Base-by-base conservation (phyloP, 2,329 filamentous ascomycete genomes). In the Fusarium aywerte region DNA sequence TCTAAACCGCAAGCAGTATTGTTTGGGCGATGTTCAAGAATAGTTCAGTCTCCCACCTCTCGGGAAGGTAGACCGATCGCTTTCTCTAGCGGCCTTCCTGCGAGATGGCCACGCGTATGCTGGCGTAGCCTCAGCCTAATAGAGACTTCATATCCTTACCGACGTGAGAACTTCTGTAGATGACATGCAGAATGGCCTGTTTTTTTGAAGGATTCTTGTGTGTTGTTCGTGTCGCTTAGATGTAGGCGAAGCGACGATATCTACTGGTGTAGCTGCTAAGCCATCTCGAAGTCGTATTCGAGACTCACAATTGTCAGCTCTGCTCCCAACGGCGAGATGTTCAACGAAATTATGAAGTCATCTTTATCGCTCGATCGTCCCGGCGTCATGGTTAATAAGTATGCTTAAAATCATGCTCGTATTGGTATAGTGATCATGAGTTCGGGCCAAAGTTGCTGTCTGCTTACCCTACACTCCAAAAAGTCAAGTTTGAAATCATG, bases 51-150 rank as follows among this genome's bases (percentile, higher is more conserved):
- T 44, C 32, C 20, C n/a, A 42, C 15, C 27, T 20, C 32, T 21
- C 42, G 18, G 42, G 29, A 53, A 52, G 49, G 42, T 67, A 49
- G 62, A 59, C 61, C 57, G 57, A 62, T 62, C 42, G 23, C 36
- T 36, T 44, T 29, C 15, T 53, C 47, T 52, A n/a, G 54, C 39
- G 42, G 52, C 47, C 35, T 56, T 61, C 35, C 23, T 31, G 36
- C 45, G 32, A 48, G 27, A 33, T 42, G 55, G 63, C 65, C 68
- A 69, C 67, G 67, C 67, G 67, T 69, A 68, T 69, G 67, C 67
- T 70, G 67, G 63, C 67, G 67, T 69, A 61, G 62, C 54, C 51
- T 62, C 43, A 40, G 40, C 48, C 48, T 33, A 49, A 49, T 51
- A 31, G 42, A 64, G 47, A 20, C 29, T 12, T 35, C 52, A 29